Evolutionary conservation across 2,329 filamentous ascomycete genomes (phyloP).

Genomic region (Ophiostoma ulmi): DNA sequence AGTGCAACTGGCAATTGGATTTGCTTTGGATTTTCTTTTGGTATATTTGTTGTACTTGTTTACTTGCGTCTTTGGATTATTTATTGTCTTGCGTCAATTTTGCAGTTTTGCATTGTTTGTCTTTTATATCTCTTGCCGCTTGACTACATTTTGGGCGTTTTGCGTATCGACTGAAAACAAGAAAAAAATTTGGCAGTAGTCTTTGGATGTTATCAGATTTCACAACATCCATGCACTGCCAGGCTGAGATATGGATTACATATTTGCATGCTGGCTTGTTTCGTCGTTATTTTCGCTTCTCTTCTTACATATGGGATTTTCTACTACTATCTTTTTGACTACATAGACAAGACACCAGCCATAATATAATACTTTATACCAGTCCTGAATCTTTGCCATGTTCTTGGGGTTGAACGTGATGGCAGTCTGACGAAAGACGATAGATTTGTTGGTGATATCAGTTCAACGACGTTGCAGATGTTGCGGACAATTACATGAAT

Average conservation of each 20-base stretch:
- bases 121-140: neutral
- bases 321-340: neutral
- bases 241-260: neutral
- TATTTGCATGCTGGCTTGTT: neutral
- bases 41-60: neutral
- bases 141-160: slow-evolving; percentile 23
- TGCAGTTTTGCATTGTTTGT: neutral
- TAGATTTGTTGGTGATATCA: neutral
- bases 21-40: neutral
- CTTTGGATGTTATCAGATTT: neutral
- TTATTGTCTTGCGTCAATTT: neutral
- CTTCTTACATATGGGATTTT: neutral
- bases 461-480: neutral
- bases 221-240: neutral
- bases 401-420: neutral
- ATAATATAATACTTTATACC: slow-evolving; percentile 8
- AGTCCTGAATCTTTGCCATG: neutral
- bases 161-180: slow-evolving; percentile 11
- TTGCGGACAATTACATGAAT: no score
- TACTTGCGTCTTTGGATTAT: neutral
- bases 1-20: neutral
- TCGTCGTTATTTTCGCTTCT: neutral
- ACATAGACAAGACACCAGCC: slow-evolving; percentile 12
- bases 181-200: neutral
- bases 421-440: neutral